Conservation (phyloP, 805 yeast genomes). For the Monosporozyma aerobia region DNA sequence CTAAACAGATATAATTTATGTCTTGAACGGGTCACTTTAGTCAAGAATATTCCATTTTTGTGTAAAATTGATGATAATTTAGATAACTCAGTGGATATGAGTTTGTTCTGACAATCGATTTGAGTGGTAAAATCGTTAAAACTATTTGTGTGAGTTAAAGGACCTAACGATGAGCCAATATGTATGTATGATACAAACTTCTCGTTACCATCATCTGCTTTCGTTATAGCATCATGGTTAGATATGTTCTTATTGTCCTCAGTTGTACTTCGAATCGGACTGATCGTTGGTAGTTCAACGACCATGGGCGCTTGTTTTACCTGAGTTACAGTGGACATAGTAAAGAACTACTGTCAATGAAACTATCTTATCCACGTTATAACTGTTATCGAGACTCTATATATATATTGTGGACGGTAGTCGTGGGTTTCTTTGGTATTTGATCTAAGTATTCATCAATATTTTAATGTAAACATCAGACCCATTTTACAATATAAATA, state of each 20-base stretch:
- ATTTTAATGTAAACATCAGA: too few relatives aligned
- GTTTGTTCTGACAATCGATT: slow-evolving; percentile 4
- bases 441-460: too few relatives aligned
- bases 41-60: slow-evolving; percentile 16
- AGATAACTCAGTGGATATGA: slow-evolving; percentile 7
- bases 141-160: slow-evolving; percentile 18
- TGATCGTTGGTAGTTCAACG: background rate
- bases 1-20: slow-evolving; percentile 17
- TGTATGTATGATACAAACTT: background rate
- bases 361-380: background rate
- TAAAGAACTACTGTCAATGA: background rate
- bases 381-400: background rate
- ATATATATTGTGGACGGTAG: background rate
- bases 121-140: slow-evolving; percentile 11
- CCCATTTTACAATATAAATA: background rate
- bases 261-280: background rate
- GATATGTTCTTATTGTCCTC: background rate
- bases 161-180: slow-evolving; percentile 11
- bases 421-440: too few relatives aligned
- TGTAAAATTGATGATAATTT: slow-evolving; percentile 9
- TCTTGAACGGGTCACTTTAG: slow-evolving; percentile 26
- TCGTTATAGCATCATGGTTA: background rate
- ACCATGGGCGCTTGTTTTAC: background rate
- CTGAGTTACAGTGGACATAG: background rate
- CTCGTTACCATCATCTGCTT: background rate